These are phyloP conservation scores for Tolypocladium amazonense DNA, from an alignment of 2,329 filamentous ascomycete genomes.

Conservation along the genomic window DNA sequence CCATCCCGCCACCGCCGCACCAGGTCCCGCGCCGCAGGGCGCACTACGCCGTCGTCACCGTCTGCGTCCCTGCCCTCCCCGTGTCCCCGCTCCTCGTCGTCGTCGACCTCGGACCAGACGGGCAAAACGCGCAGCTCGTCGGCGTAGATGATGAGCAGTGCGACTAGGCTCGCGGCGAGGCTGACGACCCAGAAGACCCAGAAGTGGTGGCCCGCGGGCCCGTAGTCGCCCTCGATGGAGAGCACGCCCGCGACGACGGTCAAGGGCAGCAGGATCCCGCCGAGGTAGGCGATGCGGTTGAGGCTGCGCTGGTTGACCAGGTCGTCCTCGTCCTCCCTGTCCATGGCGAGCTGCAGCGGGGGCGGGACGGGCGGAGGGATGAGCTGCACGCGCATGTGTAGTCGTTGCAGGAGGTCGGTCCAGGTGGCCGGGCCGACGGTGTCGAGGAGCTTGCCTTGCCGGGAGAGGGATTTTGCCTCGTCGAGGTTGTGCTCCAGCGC, in stretches of 20 bases:
- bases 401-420: not conserved
- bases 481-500: not conserved
- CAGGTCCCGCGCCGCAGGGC: not conserved
- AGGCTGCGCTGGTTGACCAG: constrained; percentile 25
- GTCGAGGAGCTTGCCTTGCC: not conserved
- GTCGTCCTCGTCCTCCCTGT: constrained; percentile 16
- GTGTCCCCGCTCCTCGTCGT: not conserved
- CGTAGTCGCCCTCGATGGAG: constrained; percentile 34
- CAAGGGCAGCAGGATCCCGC: constrained; percentile 36
- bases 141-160: constrained; percentile 34
- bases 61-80: not conserved
- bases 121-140: constrained; percentile 34
- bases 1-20: not conserved
- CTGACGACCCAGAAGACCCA: constrained; percentile 39
- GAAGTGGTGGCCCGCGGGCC: constrained; percentile 28
- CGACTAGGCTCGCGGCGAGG: constrained; percentile 24
- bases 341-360: not conserved
- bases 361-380: not conserved
- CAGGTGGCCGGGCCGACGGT: not conserved
- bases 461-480: not conserved
- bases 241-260: constrained; percentile 36
- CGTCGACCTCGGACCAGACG: constrained; percentile 33
- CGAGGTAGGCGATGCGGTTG: constrained; percentile 38
- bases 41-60: not conserved
- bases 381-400: not conserved